These are phyloP conservation scores for Jamesozyma jinghongensis DNA, from an alignment of 805 yeast genomes.

Conservation along the genomic window DNA sequence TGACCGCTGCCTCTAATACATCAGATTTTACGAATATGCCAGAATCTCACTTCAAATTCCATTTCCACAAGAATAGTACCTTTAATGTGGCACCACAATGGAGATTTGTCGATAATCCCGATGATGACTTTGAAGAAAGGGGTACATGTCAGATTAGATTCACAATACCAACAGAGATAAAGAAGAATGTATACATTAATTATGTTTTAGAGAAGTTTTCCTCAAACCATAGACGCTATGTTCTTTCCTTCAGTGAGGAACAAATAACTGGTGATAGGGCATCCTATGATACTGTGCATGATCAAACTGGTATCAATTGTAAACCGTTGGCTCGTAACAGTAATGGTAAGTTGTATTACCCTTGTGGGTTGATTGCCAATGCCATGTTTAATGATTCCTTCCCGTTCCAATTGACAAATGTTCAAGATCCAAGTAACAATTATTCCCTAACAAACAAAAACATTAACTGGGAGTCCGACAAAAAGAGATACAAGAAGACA, in stretches of 20 bases:
- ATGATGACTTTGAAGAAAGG: slow-evolving; percentile 42
- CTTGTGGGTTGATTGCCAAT: slow-evolving; percentile 94
- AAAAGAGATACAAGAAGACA: slow-evolving; percentile 62
- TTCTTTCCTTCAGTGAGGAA: slow-evolving; percentile 73
- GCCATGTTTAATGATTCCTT: slow-evolving; percentile 87
- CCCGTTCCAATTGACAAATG: slow-evolving; percentile 30
- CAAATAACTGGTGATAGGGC: slow-evolving; percentile 77
- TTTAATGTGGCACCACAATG: slow-evolving; percentile 48
- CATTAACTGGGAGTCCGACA: slow-evolving; percentile 83
- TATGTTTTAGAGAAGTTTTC: slow-evolving; percentile 82
- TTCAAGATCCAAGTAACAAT: slow-evolving; percentile 28
- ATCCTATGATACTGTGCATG: slow-evolving; percentile 40
- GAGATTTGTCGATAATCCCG: slow-evolving; percentile 42
- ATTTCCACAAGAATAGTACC: slow-evolving; percentile 42
- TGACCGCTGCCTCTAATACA: slow-evolving; percentile 36
- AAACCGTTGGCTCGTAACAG: slow-evolving; percentile 47
- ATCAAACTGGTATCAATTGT: slow-evolving; percentile 45
- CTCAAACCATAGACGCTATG: slow-evolving; percentile 93
- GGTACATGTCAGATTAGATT: slow-evolving; percentile 67
- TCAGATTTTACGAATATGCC: slow-evolving; percentile 46
- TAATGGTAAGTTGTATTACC: slow-evolving; percentile 63
- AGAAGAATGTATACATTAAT: slow-evolving; percentile 66
- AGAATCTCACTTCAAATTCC: slow-evolving; percentile 41
- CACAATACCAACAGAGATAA: slow-evolving; percentile 59
- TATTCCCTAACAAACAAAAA: slow-evolving; percentile 40